These are phyloP conservation scores for Leishmania aethiopica DNA, from an alignment of 208 protist genomes.

Conservation along the genomic window DNA sequence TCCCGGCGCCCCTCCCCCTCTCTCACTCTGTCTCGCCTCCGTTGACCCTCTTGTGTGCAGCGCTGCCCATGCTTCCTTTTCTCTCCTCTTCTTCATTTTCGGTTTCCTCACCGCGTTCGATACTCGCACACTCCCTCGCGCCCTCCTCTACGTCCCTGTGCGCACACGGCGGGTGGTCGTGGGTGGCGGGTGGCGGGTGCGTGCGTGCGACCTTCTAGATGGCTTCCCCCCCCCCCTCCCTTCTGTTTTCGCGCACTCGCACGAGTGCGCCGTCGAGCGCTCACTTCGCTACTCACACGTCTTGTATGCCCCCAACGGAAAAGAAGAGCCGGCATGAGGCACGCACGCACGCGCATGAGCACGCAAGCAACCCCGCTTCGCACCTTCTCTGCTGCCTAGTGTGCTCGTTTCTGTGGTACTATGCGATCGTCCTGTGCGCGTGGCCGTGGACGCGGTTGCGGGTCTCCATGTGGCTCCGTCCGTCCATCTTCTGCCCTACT, in stretches of 20 bases:
- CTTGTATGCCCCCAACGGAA: not conserved
- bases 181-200: not conserved
- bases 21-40: not conserved
- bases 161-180: not conserved
- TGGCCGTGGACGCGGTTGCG: too few relatives aligned
- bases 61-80: not conserved
- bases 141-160: not conserved
- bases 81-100: not conserved
- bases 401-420: too few relatives aligned
- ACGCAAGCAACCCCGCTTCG: not conserved
- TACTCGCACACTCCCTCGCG: not conserved
- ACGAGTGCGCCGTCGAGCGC: too few relatives aligned
- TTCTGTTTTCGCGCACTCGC: not conserved
- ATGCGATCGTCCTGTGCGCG: too few relatives aligned
- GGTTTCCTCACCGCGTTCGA: not conserved
- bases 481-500: not conserved
- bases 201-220: not conserved
- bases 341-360: not conserved
- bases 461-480: not conserved
- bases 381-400: too few relatives aligned
- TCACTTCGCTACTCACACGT: too few relatives aligned
- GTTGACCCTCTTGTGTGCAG: too few relatives aligned
- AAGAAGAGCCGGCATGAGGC: not conserved
- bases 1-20: not conserved
- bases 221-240: not conserved